These are phyloP conservation scores for Neurospora sp. DNA, from an alignment of 495 filamentous ascomycete genomes.

Conservation along the genomic window DNA sequence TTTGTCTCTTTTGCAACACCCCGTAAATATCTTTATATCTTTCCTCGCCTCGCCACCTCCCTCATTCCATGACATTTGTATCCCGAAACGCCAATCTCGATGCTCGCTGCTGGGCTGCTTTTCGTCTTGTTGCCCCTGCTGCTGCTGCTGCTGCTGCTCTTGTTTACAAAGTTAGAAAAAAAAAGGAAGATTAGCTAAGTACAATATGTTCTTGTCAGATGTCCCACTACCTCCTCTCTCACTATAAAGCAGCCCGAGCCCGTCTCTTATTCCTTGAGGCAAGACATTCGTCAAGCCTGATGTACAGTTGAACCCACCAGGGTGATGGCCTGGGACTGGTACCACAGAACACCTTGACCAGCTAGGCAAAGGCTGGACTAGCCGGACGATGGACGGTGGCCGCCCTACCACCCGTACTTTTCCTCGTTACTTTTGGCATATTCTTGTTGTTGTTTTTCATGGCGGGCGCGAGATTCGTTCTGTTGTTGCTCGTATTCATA, in stretches of 20 bases:
- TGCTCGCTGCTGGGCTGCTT: neutral
- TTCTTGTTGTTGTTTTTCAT: conserved; percentile 6
- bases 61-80: neutral
- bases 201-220: neutral
- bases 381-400: neutral
- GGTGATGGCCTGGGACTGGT: neutral
- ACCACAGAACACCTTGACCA: neutral
- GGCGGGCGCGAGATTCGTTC: conserved; percentile 13
- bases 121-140: neutral
- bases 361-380: neutral
- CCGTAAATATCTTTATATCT: neutral
- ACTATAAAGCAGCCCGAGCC: neutral
- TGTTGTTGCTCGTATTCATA: conserved; percentile 34
- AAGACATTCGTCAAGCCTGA: neutral
- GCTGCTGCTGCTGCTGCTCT: neutral
- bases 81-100: neutral
- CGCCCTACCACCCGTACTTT: conserved; percentile 24
- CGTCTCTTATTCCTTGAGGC: neutral
- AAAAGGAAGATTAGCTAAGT: neutral
- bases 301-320: neutral
- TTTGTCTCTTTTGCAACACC: neutral
- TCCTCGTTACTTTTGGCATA: conserved; percentile 12
- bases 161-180: neutral
- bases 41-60: neutral
- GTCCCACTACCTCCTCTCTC: neutral